Evolutionary conservation across 352 stramenopile genomes (phyloP), one percentile per base, ranked within the genome.

Genomic region (Sclerospora graminicola): DNA sequence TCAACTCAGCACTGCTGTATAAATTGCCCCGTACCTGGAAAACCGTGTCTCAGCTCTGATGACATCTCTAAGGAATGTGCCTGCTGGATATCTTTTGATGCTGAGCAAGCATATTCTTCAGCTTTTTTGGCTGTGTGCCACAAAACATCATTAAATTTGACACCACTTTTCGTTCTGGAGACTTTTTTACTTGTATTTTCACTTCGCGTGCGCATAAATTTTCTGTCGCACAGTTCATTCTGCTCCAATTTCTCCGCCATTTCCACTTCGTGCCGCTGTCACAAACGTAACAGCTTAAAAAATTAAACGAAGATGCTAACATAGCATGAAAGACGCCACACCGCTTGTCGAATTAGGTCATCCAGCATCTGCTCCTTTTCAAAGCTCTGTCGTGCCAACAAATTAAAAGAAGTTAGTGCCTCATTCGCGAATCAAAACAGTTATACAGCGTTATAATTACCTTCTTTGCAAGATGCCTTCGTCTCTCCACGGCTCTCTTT

Each of bases 331-430:
- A 26, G 21, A 26, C 29, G 45, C 27, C 57, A 2, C 47, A 92
- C 77, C 48, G 74, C 84, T 54, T 81, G 72, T 3, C 55, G 60
- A 34, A 92, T 82, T 29, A 89, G 51, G 40, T 79, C 63, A 19
- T 81, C 69, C 1, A 89, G 36, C 8, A 58, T 80, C 29, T 84
- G 75, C 34, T 89, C 77, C 20, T 83, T 86, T 30, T 91, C 74
- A 57, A 89, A 91, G 7, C 66, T 83, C 80, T 91, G 18, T 8
- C 28, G 50, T 10, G n/a, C 8, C 13, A n/a, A n/a, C 26, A 28
- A 28, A 28, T n/a, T 11, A 3, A 26, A 6, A 26, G 21, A n/a
- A n/a, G n/a, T n/a, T n/a, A n/a, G n/a, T n/a, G n/a, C n/a, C n/a
- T n/a, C n/a, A n/a, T 26, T 26, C 21, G 21, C 21, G 6, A 26